phyloP scores from a whole-genome alignment of 768 basidiomycete species.

The Serpula lacrymans region DNA sequence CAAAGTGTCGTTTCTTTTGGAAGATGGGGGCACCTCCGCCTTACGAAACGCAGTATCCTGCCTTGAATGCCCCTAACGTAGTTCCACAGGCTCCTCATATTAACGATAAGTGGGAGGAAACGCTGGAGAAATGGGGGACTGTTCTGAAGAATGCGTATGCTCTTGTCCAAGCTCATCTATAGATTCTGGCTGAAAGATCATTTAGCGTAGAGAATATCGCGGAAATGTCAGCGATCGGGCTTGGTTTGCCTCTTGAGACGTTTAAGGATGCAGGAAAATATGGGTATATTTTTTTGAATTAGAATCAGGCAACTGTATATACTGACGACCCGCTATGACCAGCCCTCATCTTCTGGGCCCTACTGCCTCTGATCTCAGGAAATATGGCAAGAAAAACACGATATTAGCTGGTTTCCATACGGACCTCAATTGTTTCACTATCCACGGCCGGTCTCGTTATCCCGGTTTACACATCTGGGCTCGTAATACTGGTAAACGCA shows the following conservation, averaged over 20 bases:
- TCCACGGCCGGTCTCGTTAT: conserved; percentile 82
- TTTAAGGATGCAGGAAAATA: conserved; percentile 82
- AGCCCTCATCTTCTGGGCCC: conserved; percentile 89
- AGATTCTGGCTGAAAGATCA: conserved; percentile 3
- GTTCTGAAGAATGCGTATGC: conserved; percentile 87
- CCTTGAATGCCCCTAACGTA: conserved; percentile 78
- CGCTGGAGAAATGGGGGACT: conserved; percentile 83
- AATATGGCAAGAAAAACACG: conserved; percentile 73
- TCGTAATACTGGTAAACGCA: conserved; percentile 86
- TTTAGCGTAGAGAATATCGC: conserved; percentile 80
- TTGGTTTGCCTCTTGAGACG: conserved; percentile 65
- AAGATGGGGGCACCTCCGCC: conserved; percentile 74
- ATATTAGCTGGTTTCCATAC: conserved; percentile 94
- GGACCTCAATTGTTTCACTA: conserved; percentile 92
- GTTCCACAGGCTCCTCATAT: conserved; percentile 62
- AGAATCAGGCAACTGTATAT: neutral
- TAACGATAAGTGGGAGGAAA: conserved; percentile 60
- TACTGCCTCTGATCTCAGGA: conserved; percentile 85
- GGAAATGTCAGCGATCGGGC: conserved; percentile 82
- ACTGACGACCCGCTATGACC: conserved; percentile 7
- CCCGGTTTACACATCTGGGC: conserved; percentile 95
- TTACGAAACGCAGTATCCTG: conserved; percentile 75
- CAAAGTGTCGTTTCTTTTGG: conserved; percentile 95
- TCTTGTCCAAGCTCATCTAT: neutral
- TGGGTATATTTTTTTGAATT: conserved; percentile 49